Evolutionary conservation across 176 grass and related monocot genomes (phyloP), one percentile per base, ranked within the genome.

Genomic region (Tillandsia fasciculata): DNA sequence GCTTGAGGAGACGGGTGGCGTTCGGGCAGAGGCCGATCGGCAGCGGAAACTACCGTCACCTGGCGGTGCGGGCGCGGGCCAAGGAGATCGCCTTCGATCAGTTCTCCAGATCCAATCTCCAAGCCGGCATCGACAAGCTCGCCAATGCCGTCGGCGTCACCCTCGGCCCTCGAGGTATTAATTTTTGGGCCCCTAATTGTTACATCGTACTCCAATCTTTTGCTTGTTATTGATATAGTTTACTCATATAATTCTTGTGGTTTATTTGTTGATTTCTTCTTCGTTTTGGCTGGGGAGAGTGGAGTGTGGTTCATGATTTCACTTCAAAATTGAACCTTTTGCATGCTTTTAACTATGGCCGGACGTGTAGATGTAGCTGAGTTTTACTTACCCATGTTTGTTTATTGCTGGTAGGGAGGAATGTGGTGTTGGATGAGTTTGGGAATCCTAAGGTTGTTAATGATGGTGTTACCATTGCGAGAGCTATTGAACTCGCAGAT

Each of bases 1-100:
- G 13, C 72, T 6, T 71, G 52, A 70, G 48, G 7, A 77, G 79
- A 77, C 78, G 83, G 76, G 71, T 1, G 64, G 70, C 53, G 22
- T 57, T 17, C 71, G 65, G 14, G 56, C 56, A 61, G 74, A 83
- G 75, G 71, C 20, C 75, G 11, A 81, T 67, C 15, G 59, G 72
- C 42, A 68, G 83, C 51, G 57, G 67, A 9, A 52, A 50, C 26
- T 47, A 47, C 50, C 63, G 65, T 82, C 69, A 68, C 56, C 29
- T 88, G 9, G 82, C 82, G 64, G 79, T 88, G 49, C 85, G 85
- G 28, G 85, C 79, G 5, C 65, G 64, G 0, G 82, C 82, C 2
- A 92, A 92, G 73, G 79, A 88, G 9, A 92, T 92, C 66, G 85
- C 89, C 28, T 88, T 92, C 67, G 89, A 78, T 69, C 79, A 88